Evolutionary conservation across 2,329 filamentous ascomycete genomes (phyloP).

Genomic region (Coniella lustricola): DNA sequence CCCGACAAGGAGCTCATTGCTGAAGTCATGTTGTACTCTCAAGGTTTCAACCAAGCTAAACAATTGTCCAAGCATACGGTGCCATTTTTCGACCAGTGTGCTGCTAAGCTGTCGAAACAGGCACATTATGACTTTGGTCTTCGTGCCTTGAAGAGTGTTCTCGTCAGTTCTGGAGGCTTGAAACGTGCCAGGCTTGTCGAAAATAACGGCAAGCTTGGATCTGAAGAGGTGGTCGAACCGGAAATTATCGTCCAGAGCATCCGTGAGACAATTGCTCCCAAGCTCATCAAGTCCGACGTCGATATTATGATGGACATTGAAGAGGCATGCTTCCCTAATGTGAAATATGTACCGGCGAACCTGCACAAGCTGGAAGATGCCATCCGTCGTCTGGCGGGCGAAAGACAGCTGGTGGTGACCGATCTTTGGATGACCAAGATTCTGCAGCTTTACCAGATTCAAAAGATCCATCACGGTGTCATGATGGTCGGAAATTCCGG

Average conservation of each 20-base stretch:
- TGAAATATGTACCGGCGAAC: conserved; percentile 86
- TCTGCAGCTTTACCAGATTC: conserved; percentile 94
- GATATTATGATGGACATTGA: conserved; percentile 83
- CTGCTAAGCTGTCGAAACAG: conserved; percentile 78
- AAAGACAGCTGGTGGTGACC: conserved; percentile 81
- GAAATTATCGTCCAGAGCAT: conserved; percentile 99
- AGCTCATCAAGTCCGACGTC: conserved; percentile 88
- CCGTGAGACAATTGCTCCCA: conserved; percentile 95
- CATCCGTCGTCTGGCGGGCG: conserved; percentile 73
- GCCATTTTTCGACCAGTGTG: conserved; percentile 94
- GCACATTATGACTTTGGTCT: conserved; percentile 99
- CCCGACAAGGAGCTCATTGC: conserved; percentile 99
- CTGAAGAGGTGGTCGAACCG: conserved; percentile 74
- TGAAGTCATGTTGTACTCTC: conserved; percentile 99
- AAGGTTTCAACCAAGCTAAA: conserved; percentile 97
- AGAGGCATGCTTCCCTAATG: conserved; percentile 78
- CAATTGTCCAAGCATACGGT: conserved; percentile 90
- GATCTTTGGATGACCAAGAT: conserved; percentile 98
- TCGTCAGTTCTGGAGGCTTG: conserved; percentile 93
- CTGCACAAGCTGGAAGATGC: conserved; percentile 72
- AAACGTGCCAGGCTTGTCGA: conserved; percentile 73
- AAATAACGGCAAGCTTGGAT: conserved; percentile 48
- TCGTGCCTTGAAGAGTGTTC: conserved; percentile 94
- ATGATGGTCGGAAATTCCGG: conserved; percentile 99
- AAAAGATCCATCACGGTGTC: conserved; percentile 95